Evolutionary conservation across 352 stramenopile species (phyloP), one percentile per base, ranked within the genome.

Genomic region (Globisporangium cederbergense): DNA sequence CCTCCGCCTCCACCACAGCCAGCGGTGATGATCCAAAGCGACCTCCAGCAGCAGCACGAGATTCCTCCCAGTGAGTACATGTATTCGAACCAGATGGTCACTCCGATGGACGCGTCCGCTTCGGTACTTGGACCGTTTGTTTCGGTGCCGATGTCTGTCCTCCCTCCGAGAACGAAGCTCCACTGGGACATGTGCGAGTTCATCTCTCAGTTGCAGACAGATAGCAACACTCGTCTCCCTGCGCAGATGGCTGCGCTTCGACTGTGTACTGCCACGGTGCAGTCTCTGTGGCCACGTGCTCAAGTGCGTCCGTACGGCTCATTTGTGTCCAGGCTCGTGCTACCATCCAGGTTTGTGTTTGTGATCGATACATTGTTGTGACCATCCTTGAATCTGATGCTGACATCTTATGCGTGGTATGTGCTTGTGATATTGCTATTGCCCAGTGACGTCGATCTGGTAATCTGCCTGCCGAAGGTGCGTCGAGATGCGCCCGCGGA

Each of bases 381-480:
- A 52, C 30, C 5, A 49, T 22, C 43, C 13, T 18, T 45, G 13
- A 8, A 30, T 45, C 67, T 46, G 8, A 40, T 50, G n/a, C n/a
- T 53, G 22, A 60, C 18, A n/a, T 43, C 72, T 32, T 1, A 30
- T 45, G 25, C 20, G 6, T 42, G 34, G 62, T 66, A 13, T 38
- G 25, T 62, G 1, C 34, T 25, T 62, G 2, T 59, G n/a, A 36
- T 61, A 34, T 43, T 58, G 13, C 11, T 18, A 3, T 40, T 18
- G 3, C 36, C n/a, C 59, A 79, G 96, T 52, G 97, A 99, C 76
- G 77, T 99, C 16, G 97, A 99, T 71, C 81, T 99, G 46, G 96
- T 99, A 6, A 98, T 99, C 55, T 98, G 95, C 65, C 79, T 99
- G n/a, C 97, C 97, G 36, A 98, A 98, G 67, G 96, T 99, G n/a